Conservation (phyloP, 441 rosid genomes). For the Manihot esculenta region DNA sequence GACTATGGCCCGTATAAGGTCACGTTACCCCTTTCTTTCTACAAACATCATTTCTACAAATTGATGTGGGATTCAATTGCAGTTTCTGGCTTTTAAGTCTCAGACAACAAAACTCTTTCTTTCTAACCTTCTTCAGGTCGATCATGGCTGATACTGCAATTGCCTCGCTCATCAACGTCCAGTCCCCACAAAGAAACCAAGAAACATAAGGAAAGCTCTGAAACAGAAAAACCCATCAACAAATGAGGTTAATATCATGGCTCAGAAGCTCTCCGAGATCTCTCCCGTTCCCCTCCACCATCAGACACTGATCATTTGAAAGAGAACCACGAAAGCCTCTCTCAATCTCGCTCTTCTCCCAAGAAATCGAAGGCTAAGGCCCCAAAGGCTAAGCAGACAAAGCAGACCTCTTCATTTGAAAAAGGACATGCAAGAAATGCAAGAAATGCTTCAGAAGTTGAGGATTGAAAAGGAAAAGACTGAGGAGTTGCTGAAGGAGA, state of each 20-base stretch:
- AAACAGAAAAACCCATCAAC: constrained; percentile 57
- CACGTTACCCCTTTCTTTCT: too few relatives aligned
- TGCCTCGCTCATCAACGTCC: not conserved
- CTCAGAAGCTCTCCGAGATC: constrained; percentile 32
- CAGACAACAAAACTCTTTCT: not conserved
- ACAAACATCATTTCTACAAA: too few relatives aligned
- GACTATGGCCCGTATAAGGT: too few relatives aligned
- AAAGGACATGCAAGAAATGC: constrained; percentile 76
- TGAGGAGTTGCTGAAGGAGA: constrained; percentile 77
- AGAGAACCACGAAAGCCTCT: constrained; percentile 57
- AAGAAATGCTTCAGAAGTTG: constrained; percentile 63
- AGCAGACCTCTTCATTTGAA: constrained; percentile 42
- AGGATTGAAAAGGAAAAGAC: constrained; percentile 73
- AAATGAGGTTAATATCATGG: constrained; percentile 49
- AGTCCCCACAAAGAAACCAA: constrained; percentile 47
- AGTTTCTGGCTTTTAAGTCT: not conserved
- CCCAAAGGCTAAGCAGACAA: constrained; percentile 34
- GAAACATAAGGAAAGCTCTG: constrained; percentile 60
- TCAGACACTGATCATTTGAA: constrained; percentile 26
- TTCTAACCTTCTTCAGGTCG: not conserved
- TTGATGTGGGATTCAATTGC: too few relatives aligned
- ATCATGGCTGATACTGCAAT: constrained; percentile 39
- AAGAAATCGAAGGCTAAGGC: constrained; percentile 40
- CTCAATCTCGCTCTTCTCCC: constrained; percentile 36
- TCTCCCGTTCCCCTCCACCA: constrained; percentile 28